Conservation (phyloP, 768 basidiomycete genomes). For the Russula dissimulans region DNA sequence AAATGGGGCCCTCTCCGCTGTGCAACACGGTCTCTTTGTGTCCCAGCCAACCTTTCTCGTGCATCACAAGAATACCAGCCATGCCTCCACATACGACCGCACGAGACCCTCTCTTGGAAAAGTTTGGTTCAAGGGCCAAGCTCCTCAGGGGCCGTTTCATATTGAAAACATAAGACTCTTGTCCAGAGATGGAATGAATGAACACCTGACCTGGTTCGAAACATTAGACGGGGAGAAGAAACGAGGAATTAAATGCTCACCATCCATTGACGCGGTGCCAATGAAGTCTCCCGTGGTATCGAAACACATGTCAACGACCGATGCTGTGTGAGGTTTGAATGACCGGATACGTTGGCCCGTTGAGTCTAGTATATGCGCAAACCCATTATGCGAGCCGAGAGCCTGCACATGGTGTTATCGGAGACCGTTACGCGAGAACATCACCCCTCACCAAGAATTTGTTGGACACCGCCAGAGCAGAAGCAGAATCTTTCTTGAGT, state of each 20-base stretch:
- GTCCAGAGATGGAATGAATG: constrained; percentile 69
- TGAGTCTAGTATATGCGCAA: constrained; percentile 77
- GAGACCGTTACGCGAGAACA: background rate
- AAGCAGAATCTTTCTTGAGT: constrained; percentile 83
- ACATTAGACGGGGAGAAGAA: background rate
- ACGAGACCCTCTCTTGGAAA: constrained; percentile 65
- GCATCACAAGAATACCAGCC: constrained; percentile 75
- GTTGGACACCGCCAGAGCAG: constrained; percentile 66
- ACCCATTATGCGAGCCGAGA: constrained; percentile 88
- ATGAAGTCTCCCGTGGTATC: constrained; percentile 84
- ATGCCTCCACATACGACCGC: constrained; percentile 88
- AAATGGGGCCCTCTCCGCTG: constrained; percentile 87
- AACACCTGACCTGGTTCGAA: constrained; percentile 73
- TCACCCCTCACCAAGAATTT: constrained; percentile 52
- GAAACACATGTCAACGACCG: constrained; percentile 75
- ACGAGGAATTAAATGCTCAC: constrained; percentile 37
- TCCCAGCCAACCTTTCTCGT: constrained; percentile 95
- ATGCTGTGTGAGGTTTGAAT: constrained; percentile 83
- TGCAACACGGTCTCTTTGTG: constrained; percentile 84
- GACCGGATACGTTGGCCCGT: constrained; percentile 78
- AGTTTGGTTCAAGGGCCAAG: constrained; percentile 84
- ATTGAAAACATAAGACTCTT: constrained; percentile 80
- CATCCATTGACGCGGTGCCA: constrained; percentile 88
- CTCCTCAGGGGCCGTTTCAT: constrained; percentile 88
- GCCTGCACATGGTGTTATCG: constrained; percentile 40